Base-by-base conservation (phyloP, 495 filamentous ascomycete genomes). In the Tuber borchii region DNA sequence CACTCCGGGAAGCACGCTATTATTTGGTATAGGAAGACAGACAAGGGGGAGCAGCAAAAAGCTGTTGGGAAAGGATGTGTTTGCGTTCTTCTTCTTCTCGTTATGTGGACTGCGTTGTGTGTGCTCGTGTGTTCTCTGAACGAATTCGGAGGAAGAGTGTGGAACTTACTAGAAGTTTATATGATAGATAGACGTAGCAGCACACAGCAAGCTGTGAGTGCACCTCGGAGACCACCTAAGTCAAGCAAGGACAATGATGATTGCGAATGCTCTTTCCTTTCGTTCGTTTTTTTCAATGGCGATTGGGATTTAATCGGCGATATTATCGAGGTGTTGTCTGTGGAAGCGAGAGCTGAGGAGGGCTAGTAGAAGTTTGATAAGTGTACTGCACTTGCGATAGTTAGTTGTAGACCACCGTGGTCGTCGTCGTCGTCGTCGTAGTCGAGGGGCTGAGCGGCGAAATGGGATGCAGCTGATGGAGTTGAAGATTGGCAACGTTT, bases 391-490 rank as follows among this genome's bases (percentile, higher is more conserved):
- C 42, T 42, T 9, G 1, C 7, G 42, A 43, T 12, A 26, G 48
- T 56, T 26, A 12, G n/a, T 26, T n/a, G 48, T 56, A 7, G 26
- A 74, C 46, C 61, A 76, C 39, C 72, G 78, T 78, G 56, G 46
- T n/a, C 20, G 20, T 37, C 34, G 34, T 37, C 34, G 34, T 37
- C 20, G 46, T 48, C 19, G 76, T 78, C 76, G 72, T 79, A 72
- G 72, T 74, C 45, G 46, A 74, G 76, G 37, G 76, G 78, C 78
- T 79, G 78, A 75, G 78, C 17, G 72, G 72, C 56, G 72, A 78
- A 10, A n/a, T 56, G 22, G 45, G 48, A 26, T 56, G 48, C 4
- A 56, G 48, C 48, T 56, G 48, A 26, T 26, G 48, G 20, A 3
- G 48, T 56, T 6, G 9, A 26, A 26, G n/a, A 48, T 5, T 6